A percentile compares a stretch with the other conserved stretches of the same genome.
phyloP scores from a whole-genome alignment of 2,329 filamentous ascomycete genomes.

The Pestalotiopsis fici region DNA sequence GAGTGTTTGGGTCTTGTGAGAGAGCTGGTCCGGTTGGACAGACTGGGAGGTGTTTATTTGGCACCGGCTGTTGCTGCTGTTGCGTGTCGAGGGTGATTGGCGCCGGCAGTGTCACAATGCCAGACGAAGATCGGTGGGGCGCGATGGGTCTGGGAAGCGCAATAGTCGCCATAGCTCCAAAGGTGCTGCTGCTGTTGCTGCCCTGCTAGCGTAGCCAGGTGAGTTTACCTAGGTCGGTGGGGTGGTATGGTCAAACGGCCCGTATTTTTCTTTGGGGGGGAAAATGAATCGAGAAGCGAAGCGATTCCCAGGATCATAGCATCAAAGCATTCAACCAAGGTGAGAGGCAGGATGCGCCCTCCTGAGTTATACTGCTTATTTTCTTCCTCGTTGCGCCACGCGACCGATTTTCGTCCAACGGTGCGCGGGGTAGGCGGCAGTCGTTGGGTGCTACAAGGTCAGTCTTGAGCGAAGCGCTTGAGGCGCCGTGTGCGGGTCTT shows the following conservation, averaged over 20 bases:
- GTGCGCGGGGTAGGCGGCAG: background rate
- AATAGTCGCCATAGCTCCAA: constrained; percentile 53
- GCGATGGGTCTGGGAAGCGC: constrained; percentile 50
- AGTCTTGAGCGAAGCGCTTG: background rate
- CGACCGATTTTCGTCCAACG: constrained; percentile 2
- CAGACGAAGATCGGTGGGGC: constrained; percentile 44
- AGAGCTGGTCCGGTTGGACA: constrained; percentile 78
- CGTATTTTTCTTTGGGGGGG: background rate
- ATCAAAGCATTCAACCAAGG: too few species aligned
- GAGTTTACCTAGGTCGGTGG: background rate
- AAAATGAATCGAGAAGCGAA: constrained; percentile 8
- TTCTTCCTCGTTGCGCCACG: background rate
- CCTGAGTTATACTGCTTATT: background rate
- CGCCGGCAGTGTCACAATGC: constrained; percentile 39
- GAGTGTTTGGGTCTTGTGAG: constrained; percentile 57
- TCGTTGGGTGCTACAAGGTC: background rate
- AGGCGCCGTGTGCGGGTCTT: background rate
- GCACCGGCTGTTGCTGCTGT: constrained; percentile 50
- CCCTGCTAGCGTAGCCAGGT: too few species aligned
- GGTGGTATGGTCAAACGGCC: background rate
- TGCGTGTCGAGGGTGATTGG: constrained; percentile 42
- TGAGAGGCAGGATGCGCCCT: background rate
- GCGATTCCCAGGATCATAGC: too few species aligned
- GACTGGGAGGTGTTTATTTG: constrained; percentile 88
- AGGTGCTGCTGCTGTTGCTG: background rate